Conservation (phyloP, 2,329 filamentous ascomycete genomes). For the Parasarocladium wereldwijsianum region DNA sequence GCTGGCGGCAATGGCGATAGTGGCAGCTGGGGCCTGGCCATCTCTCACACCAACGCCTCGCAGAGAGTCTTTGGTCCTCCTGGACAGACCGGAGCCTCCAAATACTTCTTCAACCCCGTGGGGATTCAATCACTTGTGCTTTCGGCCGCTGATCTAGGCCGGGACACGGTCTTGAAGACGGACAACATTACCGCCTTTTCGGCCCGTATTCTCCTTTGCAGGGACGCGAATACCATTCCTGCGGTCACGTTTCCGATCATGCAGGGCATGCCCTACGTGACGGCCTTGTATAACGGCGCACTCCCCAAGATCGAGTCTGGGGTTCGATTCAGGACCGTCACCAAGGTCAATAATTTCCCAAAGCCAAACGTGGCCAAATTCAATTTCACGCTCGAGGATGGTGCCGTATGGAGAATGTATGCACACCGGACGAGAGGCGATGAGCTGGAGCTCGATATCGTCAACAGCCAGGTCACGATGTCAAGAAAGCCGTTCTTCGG, state of each 20-base stretch:
- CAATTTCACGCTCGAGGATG: conserved; percentile 56
- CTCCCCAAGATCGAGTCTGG: conserved; percentile 61
- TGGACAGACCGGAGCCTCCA: conserved; percentile 38
- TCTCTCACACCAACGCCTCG: conserved; percentile 56
- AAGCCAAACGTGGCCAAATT: conserved; percentile 62
- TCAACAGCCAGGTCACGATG: conserved; percentile 49
- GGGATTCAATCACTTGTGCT: conserved; percentile 70
- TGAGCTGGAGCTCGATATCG: conserved; percentile 51
- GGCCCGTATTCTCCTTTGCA: conserved; percentile 52
- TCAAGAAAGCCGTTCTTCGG: conserved; percentile 59
- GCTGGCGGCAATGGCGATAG: conserved; percentile 45
- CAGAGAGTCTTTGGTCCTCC: conserved; percentile 54
- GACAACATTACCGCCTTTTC: conserved; percentile 43
- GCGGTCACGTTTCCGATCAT: conserved; percentile 67
- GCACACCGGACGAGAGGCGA: conserved; percentile 44
- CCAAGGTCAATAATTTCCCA: conserved; percentile 36
- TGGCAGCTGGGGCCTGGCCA: conserved; percentile 60
- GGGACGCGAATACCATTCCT: conserved; percentile 34
- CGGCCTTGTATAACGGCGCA: conserved; percentile 55
- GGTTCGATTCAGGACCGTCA: conserved; percentile 59
- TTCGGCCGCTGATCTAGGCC: conserved; percentile 59
- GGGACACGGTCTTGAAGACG: conserved; percentile 39
- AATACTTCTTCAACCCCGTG: conserved; percentile 69
- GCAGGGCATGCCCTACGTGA: conserved; percentile 82
- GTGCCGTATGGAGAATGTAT: conserved; percentile 68